phyloP scores from a whole-genome alignment of 352 stramenopile species.

The Phytopythium vexans region DNA sequence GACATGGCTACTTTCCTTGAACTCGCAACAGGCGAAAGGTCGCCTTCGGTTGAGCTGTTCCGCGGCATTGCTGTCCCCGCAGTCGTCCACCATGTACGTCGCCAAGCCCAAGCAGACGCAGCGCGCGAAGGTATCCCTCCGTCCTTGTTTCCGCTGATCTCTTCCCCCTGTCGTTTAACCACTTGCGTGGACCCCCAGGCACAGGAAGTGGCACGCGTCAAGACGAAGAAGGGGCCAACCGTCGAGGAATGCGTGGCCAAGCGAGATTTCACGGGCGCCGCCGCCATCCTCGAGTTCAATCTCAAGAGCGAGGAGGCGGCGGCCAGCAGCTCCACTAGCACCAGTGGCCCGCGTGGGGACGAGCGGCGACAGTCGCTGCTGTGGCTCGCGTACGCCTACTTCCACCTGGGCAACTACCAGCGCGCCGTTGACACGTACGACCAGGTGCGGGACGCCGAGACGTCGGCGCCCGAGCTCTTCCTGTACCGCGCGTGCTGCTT shows the following conservation, averaged over 20 bases:
- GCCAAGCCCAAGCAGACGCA: conserved; percentile 77
- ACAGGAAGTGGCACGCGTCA: conserved; percentile 62
- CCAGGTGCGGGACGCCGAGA: conserved; percentile 65
- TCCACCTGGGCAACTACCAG: conserved; percentile 94
- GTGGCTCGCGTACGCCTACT: conserved; percentile 95
- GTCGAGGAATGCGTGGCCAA: conserved; percentile 75
- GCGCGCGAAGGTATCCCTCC: conserved; percentile 41
- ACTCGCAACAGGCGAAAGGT: neutral
- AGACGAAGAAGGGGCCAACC: conserved; percentile 75
- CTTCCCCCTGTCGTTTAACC: neutral
- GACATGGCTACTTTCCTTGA: neutral
- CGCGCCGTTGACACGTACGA: conserved; percentile 90
- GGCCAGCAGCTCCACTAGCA: conserved; percentile 5
- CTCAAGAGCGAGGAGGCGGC: conserved; percentile 82
- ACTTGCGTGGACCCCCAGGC: conserved; percentile 15
- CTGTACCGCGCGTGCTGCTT: conserved; percentile 92
- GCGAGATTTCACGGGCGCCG: conserved; percentile 93
- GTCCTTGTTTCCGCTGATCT: neutral
- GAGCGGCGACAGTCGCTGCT: conserved; percentile 80
- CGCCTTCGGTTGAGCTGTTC: no score
- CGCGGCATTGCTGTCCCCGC: neutral
- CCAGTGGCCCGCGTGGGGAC: conserved; percentile 23
- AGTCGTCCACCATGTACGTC: conserved; percentile 48
- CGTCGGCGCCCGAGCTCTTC: conserved; percentile 57
- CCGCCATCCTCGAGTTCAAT: conserved; percentile 94